These are phyloP conservation scores for Rhynchosporium secalis DNA, from an alignment of 2,329 filamentous ascomycete species.

Conservation along the genomic window DNA sequence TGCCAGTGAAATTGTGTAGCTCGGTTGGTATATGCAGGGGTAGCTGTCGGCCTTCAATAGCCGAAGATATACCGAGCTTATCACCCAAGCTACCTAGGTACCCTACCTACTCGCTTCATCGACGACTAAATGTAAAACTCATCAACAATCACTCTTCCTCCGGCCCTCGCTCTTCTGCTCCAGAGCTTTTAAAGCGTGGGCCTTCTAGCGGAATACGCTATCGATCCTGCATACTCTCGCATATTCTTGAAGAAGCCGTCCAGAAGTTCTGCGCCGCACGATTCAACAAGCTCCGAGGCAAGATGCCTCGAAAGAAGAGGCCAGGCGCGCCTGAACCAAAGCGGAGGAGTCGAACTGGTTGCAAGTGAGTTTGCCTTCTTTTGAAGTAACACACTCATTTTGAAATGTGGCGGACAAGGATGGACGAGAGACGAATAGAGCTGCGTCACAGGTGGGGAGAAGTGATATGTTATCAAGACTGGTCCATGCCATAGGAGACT, in stretches of 20 bases:
- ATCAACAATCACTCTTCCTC: not conserved
- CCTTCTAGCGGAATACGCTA: not conserved
- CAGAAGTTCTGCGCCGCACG: not conserved
- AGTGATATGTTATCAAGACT: not conserved
- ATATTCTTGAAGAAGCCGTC: not conserved
- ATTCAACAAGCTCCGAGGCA: not conserved
- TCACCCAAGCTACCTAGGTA: not conserved
- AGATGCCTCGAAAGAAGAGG: slow-evolving; percentile 67
- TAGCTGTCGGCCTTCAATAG: not conserved
- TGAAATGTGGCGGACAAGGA: not conserved
- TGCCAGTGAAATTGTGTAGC: no score
- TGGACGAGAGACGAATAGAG: not conserved
- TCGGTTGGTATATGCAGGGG: no score
- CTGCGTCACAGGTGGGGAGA: not conserved
- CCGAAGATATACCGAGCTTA: not conserved
- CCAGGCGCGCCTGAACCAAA: slow-evolving; percentile 64
- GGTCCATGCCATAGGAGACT: no score
- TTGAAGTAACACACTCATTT: not conserved
- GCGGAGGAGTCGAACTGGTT: slow-evolving; percentile 66
- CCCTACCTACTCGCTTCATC: not conserved
- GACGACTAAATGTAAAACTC: no score
- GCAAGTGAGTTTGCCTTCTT: slow-evolving; percentile 52
- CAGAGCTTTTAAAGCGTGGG: not conserved
- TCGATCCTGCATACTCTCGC: not conserved
- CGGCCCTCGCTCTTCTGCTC: not conserved